Evolutionary conservation across 148 eudicot species (phyloP).

Genomic region (Suaeda aralocaspica): DNA sequence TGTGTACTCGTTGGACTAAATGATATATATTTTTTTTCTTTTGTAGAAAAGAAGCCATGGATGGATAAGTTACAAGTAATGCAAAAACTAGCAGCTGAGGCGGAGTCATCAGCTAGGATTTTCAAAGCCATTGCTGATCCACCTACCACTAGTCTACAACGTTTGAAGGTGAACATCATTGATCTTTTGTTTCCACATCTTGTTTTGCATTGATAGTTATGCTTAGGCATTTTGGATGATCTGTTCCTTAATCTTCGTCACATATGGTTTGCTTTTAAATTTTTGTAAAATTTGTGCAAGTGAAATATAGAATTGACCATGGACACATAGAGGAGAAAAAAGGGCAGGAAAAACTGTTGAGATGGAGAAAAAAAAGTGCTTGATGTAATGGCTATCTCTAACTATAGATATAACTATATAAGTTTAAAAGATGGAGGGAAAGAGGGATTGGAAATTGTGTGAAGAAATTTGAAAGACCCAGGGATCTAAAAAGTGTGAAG

Average conservation of each 20-base stretch:
- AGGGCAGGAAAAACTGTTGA: neutral
- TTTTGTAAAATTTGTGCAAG: neutral
- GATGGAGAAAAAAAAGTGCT: neutral
- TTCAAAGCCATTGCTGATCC: conserved; percentile 99
- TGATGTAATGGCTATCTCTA: neutral
- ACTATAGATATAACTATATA: neutral
- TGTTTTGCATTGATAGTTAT: neutral
- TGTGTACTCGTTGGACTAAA: neutral
- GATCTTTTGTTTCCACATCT: conserved; percentile 1
- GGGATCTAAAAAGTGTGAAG: too few species aligned
- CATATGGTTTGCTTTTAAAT: neutral
- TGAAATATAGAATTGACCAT: neutral
- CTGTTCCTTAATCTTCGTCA: neutral
- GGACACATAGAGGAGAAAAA: neutral
- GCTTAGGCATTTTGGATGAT: neutral
- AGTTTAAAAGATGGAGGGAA: too few species aligned
- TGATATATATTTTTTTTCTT: neutral
- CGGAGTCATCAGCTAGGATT: conserved; percentile 62
- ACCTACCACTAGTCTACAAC: conserved; percentile 95
- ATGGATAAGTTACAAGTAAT: conserved; percentile 81
- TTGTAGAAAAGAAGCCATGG: conserved; percentile 87
- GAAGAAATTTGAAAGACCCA: too few species aligned
- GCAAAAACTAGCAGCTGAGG: conserved; percentile 64
- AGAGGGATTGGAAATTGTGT: too few species aligned
- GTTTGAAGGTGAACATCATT: conserved; percentile 60